Evolutionary conservation across 2,329 filamentous ascomycete genomes (phyloP).

Genomic region (Epichloe gansuensis): DNA sequence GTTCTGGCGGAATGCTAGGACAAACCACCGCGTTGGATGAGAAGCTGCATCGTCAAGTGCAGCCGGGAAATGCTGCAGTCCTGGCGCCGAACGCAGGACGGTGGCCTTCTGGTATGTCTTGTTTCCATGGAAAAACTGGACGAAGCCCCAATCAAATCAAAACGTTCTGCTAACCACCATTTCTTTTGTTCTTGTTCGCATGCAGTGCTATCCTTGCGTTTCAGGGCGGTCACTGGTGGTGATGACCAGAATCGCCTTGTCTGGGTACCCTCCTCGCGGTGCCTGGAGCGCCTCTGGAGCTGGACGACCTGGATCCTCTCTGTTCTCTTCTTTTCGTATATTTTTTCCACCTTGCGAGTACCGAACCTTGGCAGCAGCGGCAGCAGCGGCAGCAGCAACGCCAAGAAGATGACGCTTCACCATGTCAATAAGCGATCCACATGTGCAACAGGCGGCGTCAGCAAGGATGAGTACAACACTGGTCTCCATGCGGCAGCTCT

Average conservation of each 20-base stretch:
- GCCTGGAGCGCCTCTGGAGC: conserved; percentile 22
- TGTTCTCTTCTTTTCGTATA: conserved; percentile 24
- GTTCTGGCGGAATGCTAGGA: conserved; percentile 9
- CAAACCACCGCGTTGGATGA: conserved; percentile 13
- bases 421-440: conserved; percentile 15
- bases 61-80: neutral
- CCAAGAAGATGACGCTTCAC: neutral
- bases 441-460: conserved; percentile 18
- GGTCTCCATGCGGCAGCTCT: conserved; percentile 46
- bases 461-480: conserved; percentile 35
- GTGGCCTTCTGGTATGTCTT: conserved; percentile 8
- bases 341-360: conserved; percentile 13
- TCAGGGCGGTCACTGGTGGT: conserved; percentile 24
- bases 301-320: conserved; percentile 30
- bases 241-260: conserved; percentile 25
- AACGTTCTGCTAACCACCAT: too few species aligned
- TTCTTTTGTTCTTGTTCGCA: too few species aligned
- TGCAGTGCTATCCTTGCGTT: conserved; percentile 19
- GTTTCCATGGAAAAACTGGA: neutral
- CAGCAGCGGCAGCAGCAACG: too few species aligned
- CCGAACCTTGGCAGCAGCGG: neutral
- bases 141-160: conserved; percentile 7
- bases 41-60: conserved; percentile 11
- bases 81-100: conserved; percentile 16
- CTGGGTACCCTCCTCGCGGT: conserved; percentile 17